Evolutionary conservation across 176 grass and related monocot species (phyloP).

Genomic region (Musa beccarii): DNA sequence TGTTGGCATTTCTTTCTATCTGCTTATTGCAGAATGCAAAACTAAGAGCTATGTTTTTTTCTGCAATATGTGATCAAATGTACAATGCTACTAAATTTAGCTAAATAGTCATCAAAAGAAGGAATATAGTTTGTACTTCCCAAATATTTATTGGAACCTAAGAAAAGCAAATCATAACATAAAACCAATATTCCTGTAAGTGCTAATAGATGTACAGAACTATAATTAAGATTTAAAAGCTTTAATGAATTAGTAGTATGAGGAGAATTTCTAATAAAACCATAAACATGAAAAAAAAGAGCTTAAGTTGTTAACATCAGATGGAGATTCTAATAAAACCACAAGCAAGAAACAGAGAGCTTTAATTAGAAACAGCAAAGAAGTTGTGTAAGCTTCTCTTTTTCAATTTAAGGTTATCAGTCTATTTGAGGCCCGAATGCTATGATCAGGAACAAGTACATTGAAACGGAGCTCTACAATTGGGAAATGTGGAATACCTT

Average conservation of each 20-base stretch:
- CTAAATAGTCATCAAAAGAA: no score
- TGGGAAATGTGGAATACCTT: constrained; percentile 31
- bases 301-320: background rate
- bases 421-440: background rate
- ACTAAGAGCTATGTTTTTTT: background rate
- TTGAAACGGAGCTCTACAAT: background rate
- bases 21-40: background rate
- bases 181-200: no score
- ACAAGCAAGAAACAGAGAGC: background rate
- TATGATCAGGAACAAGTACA: background rate
- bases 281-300: background rate
- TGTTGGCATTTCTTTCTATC: background rate
- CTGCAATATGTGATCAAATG: background rate
- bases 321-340: background rate
- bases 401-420: no score
- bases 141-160: no score
- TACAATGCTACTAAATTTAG: background rate
- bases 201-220: no score
- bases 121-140: no score
- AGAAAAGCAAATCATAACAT: no score
- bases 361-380: background rate
- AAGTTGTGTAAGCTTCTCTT: background rate
- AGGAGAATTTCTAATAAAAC: background rate
- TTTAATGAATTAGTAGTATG: no score
- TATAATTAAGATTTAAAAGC: no score